Percentiles rank a stretch among this genome's conserved stretches.
Conservation (phyloP, 805 yeast genomes). For the Groenewaldozyma salmanticensis region DNA sequence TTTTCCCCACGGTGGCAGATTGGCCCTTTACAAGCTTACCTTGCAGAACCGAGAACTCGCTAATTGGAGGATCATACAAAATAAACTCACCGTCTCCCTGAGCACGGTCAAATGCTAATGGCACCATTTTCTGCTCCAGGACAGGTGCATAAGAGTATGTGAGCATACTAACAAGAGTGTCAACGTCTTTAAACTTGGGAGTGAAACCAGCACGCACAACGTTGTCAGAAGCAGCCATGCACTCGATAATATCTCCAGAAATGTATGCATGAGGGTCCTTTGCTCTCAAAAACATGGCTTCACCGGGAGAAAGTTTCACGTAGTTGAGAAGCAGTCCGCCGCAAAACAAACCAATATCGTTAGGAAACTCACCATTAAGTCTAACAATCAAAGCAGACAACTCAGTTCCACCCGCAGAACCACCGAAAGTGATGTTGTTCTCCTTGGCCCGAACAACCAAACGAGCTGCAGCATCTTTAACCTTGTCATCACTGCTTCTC, state of each 20-base stretch:
- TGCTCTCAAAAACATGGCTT: slow-evolving; percentile 94
- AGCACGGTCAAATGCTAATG: slow-evolving; percentile 38
- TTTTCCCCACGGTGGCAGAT: slow-evolving; percentile 45
- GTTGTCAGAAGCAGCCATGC: slow-evolving; percentile 99
- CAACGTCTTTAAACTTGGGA: slow-evolving; percentile 96
- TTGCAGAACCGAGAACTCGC: slow-evolving; percentile 89
- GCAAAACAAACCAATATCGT: slow-evolving; percentile 91
- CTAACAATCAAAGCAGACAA: slow-evolving; percentile 68
- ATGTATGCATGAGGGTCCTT: slow-evolving; percentile 98
- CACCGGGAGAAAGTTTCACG: slow-evolving; percentile 72
- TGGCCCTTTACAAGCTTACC: slow-evolving; percentile 43
- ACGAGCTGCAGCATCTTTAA: slow-evolving; percentile 46
- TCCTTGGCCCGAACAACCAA: slow-evolving; percentile 56
- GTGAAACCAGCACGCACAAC: slow-evolving; percentile 99
- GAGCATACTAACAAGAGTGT: slow-evolving; percentile 79
- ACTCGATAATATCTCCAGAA: slow-evolving; percentile 94
- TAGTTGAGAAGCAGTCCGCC: slow-evolving; percentile 91
- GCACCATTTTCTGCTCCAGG: slow-evolving; percentile 84
- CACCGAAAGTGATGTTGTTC: slow-evolving; percentile 49
- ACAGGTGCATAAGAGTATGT: slow-evolving; percentile 85
- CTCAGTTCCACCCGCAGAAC: slow-evolving; percentile 29
- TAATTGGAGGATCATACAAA: slow-evolving; percentile 92
- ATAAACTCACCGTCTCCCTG: slow-evolving; percentile 21
- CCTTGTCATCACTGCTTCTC: slow-evolving; percentile 60
- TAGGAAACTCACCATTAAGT: slow-evolving; percentile 80